A percentile compares a stretch with the other conserved stretches of the same genome.
Conservation (phyloP, 2,329 filamentous ascomycete species). For the Leptosphaerulina australis region DNA sequence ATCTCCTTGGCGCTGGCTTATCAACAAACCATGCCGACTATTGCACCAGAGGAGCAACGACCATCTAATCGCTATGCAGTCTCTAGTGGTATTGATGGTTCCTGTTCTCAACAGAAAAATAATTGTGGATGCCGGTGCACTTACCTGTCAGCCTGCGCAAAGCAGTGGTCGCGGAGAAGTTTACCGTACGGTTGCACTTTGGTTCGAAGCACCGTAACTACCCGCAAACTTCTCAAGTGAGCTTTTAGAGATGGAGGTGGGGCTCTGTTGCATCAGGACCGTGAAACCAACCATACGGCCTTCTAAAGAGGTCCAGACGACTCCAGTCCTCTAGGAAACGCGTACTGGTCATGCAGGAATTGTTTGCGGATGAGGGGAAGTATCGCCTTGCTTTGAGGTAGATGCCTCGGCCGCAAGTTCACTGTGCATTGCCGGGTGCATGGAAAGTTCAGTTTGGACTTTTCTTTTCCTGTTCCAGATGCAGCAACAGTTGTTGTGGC, state of each 20-base stretch:
- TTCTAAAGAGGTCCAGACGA: neutral
- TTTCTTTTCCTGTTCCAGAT: neutral
- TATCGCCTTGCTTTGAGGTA: neutral
- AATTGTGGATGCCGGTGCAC: too few species aligned
- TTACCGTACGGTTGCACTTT: neutral
- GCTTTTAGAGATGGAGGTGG: neutral
- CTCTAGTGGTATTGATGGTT: neutral
- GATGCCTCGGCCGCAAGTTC: neutral
- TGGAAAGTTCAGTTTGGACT: neutral
- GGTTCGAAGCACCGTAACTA: neutral
- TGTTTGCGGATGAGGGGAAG: neutral
- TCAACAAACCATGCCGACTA: neutral
- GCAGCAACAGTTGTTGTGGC: neutral
- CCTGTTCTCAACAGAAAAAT: constrained; percentile 7
- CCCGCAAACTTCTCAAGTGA: neutral
- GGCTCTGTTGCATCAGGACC: neutral
- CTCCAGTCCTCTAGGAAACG: neutral
- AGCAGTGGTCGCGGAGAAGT: neutral
- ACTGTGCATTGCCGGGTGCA: neutral
- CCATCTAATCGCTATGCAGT: neutral
- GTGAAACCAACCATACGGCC: neutral
- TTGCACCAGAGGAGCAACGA: neutral
- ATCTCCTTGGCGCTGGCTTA: neutral
- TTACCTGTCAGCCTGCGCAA: neutral
- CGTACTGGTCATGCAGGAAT: neutral